Evolutionary conservation across 169 alveolate genomes (phyloP).

Genomic region (Miamiensis avidus): DNA sequence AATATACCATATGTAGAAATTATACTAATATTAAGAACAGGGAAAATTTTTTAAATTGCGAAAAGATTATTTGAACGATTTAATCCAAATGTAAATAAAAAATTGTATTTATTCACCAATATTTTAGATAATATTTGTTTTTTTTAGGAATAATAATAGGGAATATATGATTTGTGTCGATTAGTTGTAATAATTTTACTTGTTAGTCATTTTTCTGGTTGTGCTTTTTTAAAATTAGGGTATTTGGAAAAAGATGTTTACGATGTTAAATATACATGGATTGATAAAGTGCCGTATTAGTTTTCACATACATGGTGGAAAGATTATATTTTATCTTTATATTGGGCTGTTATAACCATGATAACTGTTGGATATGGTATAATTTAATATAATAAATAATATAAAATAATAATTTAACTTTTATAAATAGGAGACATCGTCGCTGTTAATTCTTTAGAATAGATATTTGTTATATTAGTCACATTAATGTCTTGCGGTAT

Average conservation of each 20-base stretch:
- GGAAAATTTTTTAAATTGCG: not conserved
- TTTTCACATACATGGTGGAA: not conserved
- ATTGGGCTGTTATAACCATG: not conserved
- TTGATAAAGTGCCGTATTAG: not conserved
- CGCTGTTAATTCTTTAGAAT: not conserved
- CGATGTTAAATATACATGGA: not conserved
- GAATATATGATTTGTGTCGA: not conserved
- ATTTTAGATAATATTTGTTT: not conserved
- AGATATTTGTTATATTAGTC: not conserved
- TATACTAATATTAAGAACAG: not conserved
- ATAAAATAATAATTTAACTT: not conserved
- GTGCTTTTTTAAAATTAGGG: not conserved
- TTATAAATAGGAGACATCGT: not conserved
- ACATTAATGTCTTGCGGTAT: not conserved
- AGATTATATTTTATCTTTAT: not conserved
- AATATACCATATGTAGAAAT: not conserved
- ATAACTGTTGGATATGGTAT: not conserved
- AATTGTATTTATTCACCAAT: not conserved
- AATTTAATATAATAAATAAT: too few relatives aligned
- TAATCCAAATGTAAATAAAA: not conserved
- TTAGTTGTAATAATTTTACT: not conserved
- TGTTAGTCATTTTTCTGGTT: not conserved
- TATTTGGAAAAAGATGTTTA: not conserved
- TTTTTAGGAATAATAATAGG: not conserved
- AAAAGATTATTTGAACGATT: too few relatives aligned